These are phyloP conservation scores for Thalassiosira livingstoniorum DNA, from an alignment of 352 stramenopile species.

Conservation along the genomic window DNA sequence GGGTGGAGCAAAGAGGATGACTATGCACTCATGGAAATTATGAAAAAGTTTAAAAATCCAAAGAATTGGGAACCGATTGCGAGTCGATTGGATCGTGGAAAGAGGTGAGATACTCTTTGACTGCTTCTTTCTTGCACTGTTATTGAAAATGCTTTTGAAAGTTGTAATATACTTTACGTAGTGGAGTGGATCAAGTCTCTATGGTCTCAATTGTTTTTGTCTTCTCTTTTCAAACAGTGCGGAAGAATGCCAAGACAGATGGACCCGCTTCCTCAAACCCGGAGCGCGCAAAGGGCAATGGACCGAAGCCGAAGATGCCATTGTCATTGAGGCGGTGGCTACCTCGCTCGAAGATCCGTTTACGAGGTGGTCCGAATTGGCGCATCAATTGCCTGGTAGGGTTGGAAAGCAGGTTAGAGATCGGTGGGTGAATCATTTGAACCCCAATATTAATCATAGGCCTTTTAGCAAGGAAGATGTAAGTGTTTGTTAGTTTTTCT, in stretches of 20 bases:
- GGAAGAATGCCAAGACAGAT: conserved; percentile 80
- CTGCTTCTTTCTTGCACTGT: background rate
- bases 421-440: conserved; percentile 96
- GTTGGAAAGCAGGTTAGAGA: conserved; percentile 93
- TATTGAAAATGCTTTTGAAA: background rate
- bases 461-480: conserved; percentile 78
- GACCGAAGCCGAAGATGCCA: conserved; percentile 80
- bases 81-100: conserved; percentile 63
- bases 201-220: background rate
- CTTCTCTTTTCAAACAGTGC: conserved; percentile 13
- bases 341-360: conserved; percentile 78
- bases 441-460: conserved; percentile 88
- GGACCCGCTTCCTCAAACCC: conserved; percentile 82
- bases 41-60: conserved; percentile 85
- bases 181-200: background rate
- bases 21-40: conserved; percentile 69
- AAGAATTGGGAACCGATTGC: conserved; percentile 82
- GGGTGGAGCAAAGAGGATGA: conserved; percentile 80
- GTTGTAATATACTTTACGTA: background rate
- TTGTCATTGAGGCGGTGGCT: conserved; percentile 77
- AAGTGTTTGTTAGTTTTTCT: conserved; percentile 12
- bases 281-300: conserved; percentile 82
- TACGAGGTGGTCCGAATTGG: conserved; percentile 81
- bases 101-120: conserved; percentile 30
- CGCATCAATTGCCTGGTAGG: conserved; percentile 75